phyloP scores from a whole-genome alignment of 768 basidiomycete genomes.

The Naganishia vishniacii region DNA sequence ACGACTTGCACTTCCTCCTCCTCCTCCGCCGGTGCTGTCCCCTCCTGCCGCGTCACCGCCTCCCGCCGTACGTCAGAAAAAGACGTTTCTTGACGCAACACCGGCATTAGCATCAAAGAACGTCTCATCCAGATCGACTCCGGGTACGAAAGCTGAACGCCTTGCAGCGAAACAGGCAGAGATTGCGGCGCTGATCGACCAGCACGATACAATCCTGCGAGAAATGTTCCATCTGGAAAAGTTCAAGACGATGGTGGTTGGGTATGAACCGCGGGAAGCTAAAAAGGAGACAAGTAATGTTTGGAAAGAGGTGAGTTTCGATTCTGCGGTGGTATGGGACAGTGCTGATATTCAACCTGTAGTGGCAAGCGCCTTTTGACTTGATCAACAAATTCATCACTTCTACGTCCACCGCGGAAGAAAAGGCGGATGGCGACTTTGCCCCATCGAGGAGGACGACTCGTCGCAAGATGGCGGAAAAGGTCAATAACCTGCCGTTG shows the following conservation, averaged over 20 bases:
- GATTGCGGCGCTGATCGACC: slow-evolving; percentile 27
- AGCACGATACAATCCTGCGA: slow-evolving; percentile 54
- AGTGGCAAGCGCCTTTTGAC: slow-evolving; percentile 64
- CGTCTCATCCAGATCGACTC: too few relatives aligned
- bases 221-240: slow-evolving; percentile 83
- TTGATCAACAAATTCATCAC: slow-evolving; percentile 55
- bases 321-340: slow-evolving; percentile 2
- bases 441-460: not conserved
- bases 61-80: too few relatives aligned
- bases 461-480: not conserved
- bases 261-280: slow-evolving; percentile 72
- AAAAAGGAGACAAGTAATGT: slow-evolving; percentile 67
- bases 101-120: too few relatives aligned
- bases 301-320: slow-evolving; percentile 62
- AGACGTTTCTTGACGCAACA: too few relatives aligned
- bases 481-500: not conserved
- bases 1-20: too few relatives aligned
- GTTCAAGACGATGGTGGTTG: slow-evolving; percentile 64
- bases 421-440: not conserved
- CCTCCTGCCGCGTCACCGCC: too few relatives aligned
- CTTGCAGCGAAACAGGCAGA: not conserved
- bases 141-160: not conserved
- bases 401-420: slow-evolving; percentile 40
- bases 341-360: slow-evolving; percentile 9
- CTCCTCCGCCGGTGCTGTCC: too few relatives aligned